Conservation (phyloP, 768 basidiomycete species). For the Amanita jacksonii region DNA sequence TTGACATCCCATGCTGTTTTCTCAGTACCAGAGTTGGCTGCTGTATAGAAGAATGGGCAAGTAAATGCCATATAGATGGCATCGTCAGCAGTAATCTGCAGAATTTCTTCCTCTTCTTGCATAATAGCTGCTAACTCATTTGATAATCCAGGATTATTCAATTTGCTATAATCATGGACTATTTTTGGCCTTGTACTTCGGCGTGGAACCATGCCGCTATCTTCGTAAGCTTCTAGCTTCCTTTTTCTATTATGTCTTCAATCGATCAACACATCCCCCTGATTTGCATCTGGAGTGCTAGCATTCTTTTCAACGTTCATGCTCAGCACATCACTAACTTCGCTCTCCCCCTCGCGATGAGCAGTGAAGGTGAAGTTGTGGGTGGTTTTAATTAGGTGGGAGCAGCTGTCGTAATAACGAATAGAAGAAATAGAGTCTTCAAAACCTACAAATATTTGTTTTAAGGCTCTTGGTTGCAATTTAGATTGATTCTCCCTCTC, state of each 20-base stretch:
- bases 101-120: not conserved
- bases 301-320: not conserved
- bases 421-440: not conserved
- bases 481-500: not conserved
- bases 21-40: no score
- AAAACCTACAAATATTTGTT: not conserved
- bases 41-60: no score
- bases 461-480: not conserved
- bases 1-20: no score
- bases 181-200: not conserved
- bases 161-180: not conserved
- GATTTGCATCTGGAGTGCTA: no score
- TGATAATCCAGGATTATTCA: not conserved
- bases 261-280: no score
- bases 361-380: not conserved
- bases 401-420: not conserved
- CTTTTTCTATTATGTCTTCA: no score
- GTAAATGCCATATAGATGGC: not conserved
- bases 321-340: not conserved
- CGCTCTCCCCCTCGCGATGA: not conserved
- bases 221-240: no score
- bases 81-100: not conserved
- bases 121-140: not conserved
- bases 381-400: not conserved
- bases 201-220: not conserved